Conservation (phyloP, 805 yeast species). For the Wickerhamiella spandovensis region DNA sequence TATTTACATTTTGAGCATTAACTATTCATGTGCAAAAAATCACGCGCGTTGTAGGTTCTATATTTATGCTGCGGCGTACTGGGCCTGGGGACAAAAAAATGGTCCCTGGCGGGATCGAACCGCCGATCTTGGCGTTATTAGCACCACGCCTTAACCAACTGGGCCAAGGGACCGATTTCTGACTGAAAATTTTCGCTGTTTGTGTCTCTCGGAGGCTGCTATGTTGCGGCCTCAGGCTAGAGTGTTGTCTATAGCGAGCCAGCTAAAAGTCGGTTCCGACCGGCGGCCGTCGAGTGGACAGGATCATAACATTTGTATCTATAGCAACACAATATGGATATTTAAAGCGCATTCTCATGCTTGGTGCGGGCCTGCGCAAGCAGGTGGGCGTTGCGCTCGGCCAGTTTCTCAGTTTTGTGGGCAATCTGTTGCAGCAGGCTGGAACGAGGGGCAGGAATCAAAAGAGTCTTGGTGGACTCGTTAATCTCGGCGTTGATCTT, state of each 20-base stretch:
- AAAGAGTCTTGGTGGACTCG: constrained; percentile 37
- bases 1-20: not conserved
- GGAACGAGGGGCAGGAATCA: constrained; percentile 27
- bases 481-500: constrained; percentile 43
- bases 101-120: constrained; percentile 31
- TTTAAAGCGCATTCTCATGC: not conserved
- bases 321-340: too few relatives aligned
- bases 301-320: too few relatives aligned
- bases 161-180: constrained; percentile 38
- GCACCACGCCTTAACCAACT: constrained; percentile 50
- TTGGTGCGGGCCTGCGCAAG: constrained; percentile 18
- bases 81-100: constrained; percentile 10
- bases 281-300: too few relatives aligned
- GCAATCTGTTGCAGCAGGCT: constrained; percentile 55
- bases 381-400: constrained; percentile 46
- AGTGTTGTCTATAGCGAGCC: too few relatives aligned
- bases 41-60: too few relatives aligned
- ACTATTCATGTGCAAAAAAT: too few relatives aligned
- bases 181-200: not conserved
- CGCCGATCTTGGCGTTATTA: constrained; percentile 40
- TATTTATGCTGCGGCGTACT: too few relatives aligned
- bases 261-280: too few relatives aligned
- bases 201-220: too few relatives aligned
- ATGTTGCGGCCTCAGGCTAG: too few relatives aligned
- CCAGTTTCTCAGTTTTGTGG: constrained; percentile 53